phyloP scores from a whole-genome alignment of 2,329 filamentous ascomycete species.

The Zasmidium cellare region DNA sequence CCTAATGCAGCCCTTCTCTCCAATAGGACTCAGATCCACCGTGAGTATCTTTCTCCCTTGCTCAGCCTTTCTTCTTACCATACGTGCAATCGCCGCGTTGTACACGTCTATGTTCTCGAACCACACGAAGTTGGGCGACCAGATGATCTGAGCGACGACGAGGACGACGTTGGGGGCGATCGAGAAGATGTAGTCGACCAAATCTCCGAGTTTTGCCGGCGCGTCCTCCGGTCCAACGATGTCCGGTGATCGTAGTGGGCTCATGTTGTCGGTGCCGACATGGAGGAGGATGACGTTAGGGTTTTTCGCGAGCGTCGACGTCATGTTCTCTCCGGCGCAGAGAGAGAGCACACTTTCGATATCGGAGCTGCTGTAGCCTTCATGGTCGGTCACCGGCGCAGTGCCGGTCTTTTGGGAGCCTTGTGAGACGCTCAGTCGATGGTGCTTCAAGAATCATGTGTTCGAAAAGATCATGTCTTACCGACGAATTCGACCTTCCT shows the following conservation, averaged over 20 bases:
- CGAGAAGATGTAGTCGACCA: slow-evolving; percentile 1
- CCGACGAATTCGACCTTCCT: slow-evolving; percentile 1
- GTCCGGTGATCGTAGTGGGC: not conserved
- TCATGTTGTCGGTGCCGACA: not conserved
- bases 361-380: not conserved
- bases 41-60: not conserved
- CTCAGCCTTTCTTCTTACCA: not conserved
- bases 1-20: not conserved
- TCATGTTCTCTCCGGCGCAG: not conserved
- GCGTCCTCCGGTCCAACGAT: not conserved
- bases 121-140: not conserved
- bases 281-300: slow-evolving; percentile 1
- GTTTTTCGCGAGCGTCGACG: not conserved
- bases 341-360: not conserved
- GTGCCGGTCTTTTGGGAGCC: not conserved
- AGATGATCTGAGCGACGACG: slow-evolving; percentile 2
- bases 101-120: not conserved
- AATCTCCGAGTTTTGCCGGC: not conserved
- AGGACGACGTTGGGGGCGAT: not conserved
- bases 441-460: not conserved
- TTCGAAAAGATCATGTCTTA: not conserved
- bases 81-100: not conserved
- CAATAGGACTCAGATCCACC: not conserved
- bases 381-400: not conserved
- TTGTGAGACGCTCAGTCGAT: not conserved